phyloP scores from a whole-genome alignment of 2,329 filamentous ascomycete species.

The Arthrobotrys musiformis region DNA sequence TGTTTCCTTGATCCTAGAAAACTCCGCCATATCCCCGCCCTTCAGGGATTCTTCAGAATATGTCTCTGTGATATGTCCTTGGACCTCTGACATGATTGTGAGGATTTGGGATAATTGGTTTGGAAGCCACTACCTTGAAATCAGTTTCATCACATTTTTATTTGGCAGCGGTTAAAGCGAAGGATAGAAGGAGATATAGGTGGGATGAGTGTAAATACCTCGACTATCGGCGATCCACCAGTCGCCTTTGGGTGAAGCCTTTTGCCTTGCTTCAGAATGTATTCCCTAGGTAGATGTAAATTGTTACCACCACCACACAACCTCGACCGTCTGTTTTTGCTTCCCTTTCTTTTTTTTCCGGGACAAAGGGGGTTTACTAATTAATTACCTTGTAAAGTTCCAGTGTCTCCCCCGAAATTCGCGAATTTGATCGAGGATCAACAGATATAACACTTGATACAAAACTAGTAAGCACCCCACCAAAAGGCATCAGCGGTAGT shows the following conservation, averaged over 20 bases:
- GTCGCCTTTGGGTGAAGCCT: constrained; percentile 81
- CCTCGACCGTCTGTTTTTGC: too few relatives aligned
- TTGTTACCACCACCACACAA: not conserved
- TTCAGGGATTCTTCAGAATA: constrained; percentile 18
- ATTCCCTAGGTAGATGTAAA: constrained; percentile 68
- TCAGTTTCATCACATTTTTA: not conserved
- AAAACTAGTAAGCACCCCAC: not conserved
- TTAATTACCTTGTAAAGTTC: constrained; percentile 72
- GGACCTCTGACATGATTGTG: constrained; percentile 73
- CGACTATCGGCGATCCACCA: constrained; percentile 83
- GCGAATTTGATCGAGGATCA: constrained; percentile 77
- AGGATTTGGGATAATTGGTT: constrained; percentile 82
- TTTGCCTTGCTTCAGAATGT: constrained; percentile 75
- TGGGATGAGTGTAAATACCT: constrained; percentile 62
- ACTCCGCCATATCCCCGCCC: constrained; percentile 60
- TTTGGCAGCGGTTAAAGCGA: not conserved
- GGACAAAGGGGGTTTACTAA: too few relatives aligned
- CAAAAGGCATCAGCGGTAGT: not conserved
- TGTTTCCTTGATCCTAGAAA: constrained; percentile 74
- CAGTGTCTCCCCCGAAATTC: constrained; percentile 87
- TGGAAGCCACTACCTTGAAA: constrained; percentile 72
- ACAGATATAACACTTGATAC: constrained; percentile 67
- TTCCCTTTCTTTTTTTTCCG: too few relatives aligned
- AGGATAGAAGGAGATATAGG: not conserved
- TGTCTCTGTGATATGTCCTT: constrained; percentile 66